Conservation (phyloP, 1,139 yeast genomes). For the Saccharomycopsis phalli region DNA sequence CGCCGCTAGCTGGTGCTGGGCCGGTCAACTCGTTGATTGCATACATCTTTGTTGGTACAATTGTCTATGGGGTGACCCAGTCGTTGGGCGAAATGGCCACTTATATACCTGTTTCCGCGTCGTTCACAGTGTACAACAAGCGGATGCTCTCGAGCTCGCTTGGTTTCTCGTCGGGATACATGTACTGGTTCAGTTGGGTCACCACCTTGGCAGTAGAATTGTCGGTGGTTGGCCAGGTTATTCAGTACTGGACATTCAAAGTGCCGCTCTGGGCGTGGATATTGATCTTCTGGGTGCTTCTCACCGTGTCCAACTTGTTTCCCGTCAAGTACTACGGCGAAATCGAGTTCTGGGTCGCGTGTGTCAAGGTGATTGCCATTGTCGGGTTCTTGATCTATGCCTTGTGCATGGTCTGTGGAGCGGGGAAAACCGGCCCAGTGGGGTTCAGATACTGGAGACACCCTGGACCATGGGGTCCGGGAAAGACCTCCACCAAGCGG, state of each 20-base stretch:
- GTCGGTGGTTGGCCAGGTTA: constrained; percentile 72
- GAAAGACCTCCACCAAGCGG: constrained; percentile 53
- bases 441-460: constrained; percentile 89
- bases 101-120: constrained; percentile 58
- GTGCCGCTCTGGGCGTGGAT: constrained; percentile 73
- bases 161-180: constrained; percentile 78
- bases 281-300: constrained; percentile 50
- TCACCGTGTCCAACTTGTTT: constrained; percentile 45
- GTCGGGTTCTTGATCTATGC: constrained; percentile 67
- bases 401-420: constrained; percentile 69
- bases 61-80: constrained; percentile 59
- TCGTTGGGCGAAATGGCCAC: constrained; percentile 73
- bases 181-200: constrained; percentile 86
- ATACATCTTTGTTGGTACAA: constrained; percentile 54
- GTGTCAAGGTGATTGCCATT: constrained; percentile 62
- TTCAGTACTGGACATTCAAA: constrained; percentile 64
- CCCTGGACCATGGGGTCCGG: constrained; percentile 80
- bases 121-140: constrained; percentile 49
- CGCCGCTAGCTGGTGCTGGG: constrained; percentile 53
- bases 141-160: constrained; percentile 49
- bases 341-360: constrained; percentile 63
- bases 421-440: constrained; percentile 59
- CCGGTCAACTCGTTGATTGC: constrained; percentile 64
- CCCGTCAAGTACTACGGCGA: constrained; percentile 66
- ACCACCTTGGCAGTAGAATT: constrained; percentile 78